phyloP scores from a whole-genome alignment of 805 yeast genomes.

The Cyberlindnera euphorbiae region DNA sequence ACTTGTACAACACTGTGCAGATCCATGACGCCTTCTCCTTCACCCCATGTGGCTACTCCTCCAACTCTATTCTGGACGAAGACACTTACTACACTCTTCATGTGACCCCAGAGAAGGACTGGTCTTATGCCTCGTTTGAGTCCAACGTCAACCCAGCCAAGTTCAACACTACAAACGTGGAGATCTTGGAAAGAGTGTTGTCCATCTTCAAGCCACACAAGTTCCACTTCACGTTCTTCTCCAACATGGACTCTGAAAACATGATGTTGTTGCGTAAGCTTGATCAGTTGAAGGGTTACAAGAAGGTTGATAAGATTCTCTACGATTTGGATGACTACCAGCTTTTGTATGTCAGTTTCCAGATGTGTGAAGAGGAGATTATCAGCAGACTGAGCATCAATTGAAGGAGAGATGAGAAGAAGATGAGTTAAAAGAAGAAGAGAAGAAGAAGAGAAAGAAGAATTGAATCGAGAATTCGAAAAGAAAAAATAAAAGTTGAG shows the following conservation, averaged over 20 bases:
- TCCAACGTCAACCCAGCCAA: conserved; percentile 61
- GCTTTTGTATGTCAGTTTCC: conserved; percentile 66
- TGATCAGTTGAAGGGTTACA: conserved; percentile 42
- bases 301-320: conserved; percentile 58
- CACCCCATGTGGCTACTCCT: conserved; percentile 91
- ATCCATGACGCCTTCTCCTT: conserved; percentile 85
- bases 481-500: conserved; percentile 15
- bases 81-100: conserved; percentile 79
- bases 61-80: conserved; percentile 68
- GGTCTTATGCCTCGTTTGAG: conserved; percentile 96
- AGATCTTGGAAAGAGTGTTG: conserved; percentile 58
- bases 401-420: conserved; percentile 1
- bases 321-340: conserved; percentile 75
- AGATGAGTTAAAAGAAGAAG: too few relatives aligned
- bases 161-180: conserved; percentile 39
- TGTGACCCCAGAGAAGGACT: conserved; percentile 89
- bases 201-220: conserved; percentile 67
- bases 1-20: conserved; percentile 45
- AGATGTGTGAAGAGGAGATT: conserved; percentile 28
- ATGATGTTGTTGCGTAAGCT: conserved; percentile 28
- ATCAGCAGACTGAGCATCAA: conserved; percentile 15
- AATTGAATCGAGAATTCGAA: conserved; percentile 15
- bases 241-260: conserved; percentile 32
- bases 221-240: conserved; percentile 58
- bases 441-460: conserved; percentile 3